Conservation (phyloP, 495 filamentous ascomycete genomes). For the Penicillium paxilli region DNA sequence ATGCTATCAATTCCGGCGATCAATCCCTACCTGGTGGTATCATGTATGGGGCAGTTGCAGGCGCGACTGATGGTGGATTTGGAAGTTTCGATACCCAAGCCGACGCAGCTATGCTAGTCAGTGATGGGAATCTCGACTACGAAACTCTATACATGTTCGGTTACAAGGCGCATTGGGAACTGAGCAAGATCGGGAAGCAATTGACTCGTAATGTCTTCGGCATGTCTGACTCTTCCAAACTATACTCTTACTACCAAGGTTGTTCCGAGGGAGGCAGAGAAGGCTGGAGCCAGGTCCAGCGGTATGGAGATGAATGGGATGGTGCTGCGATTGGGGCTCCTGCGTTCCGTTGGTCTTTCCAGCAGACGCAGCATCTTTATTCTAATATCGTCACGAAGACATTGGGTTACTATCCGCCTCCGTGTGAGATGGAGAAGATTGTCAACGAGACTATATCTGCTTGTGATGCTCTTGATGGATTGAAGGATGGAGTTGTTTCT, state of each 20-base stretch:
- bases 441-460: slow-evolving; percentile 42
- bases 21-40: slow-evolving; percentile 37
- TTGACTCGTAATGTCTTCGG: slow-evolving; percentile 36
- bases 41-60: slow-evolving; percentile 44
- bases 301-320: slow-evolving; percentile 46
- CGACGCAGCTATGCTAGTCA: slow-evolving; percentile 33
- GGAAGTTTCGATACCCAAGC: slow-evolving; percentile 40
- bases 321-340: slow-evolving; percentile 48
- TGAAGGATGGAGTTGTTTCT: slow-evolving; percentile 47
- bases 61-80: slow-evolving; percentile 49
- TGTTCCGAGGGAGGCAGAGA: slow-evolving; percentile 52
- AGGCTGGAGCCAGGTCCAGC: slow-evolving; percentile 47
- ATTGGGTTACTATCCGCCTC: slow-evolving; percentile 40
- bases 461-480: slow-evolving; percentile 52
- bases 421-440: slow-evolving; percentile 47
- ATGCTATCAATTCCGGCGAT: slow-evolving; percentile 44
- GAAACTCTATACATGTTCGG: slow-evolving; percentile 47
- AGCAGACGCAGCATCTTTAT: slow-evolving; percentile 46
- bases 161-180: slow-evolving; percentile 34
- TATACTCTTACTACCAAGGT: slow-evolving; percentile 51
- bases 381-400: slow-evolving; percentile 39
- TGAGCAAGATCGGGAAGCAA: slow-evolving; percentile 38
- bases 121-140: slow-evolving; percentile 46
- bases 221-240: slow-evolving; percentile 25
- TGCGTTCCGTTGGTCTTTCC: slow-evolving; percentile 46